phyloP scores from a whole-genome alignment of 2,329 filamentous ascomycete species.

The Zymoseptoria crescenta region DNA sequence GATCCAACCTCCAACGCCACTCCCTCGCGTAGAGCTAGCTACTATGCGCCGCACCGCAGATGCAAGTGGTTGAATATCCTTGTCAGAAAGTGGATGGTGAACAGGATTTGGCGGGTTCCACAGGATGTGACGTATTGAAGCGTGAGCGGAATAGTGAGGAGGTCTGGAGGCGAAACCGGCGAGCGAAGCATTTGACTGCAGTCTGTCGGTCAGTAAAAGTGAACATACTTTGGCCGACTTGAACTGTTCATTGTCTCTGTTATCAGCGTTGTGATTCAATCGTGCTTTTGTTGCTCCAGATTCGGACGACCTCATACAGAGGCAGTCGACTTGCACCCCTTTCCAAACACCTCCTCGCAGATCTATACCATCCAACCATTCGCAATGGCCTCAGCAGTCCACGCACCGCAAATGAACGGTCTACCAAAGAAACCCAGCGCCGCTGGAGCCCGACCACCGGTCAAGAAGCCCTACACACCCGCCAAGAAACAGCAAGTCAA shows the following conservation, averaged over 20 bases:
- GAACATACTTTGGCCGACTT: too few relatives aligned
- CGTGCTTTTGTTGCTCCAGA: background rate
- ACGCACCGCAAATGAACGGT: slow-evolving; percentile 20
- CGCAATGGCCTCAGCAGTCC: slow-evolving; percentile 17
- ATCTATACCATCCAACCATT: background rate
- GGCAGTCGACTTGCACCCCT: background rate
- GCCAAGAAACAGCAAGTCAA: slow-evolving; percentile 16
- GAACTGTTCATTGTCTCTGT: background rate
- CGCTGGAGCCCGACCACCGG: slow-evolving; percentile 5
- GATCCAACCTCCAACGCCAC: background rate
- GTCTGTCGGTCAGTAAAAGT: too few relatives aligned
- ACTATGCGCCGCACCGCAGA: background rate
- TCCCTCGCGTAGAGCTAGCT: background rate
- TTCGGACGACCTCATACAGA: background rate
- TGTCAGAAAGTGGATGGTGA: background rate
- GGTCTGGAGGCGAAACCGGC: background rate
- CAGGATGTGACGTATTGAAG: background rate
- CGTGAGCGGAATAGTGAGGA: background rate
- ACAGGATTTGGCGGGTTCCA: background rate
- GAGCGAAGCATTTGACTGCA: background rate
- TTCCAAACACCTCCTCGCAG: background rate
- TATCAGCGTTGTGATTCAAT: background rate
- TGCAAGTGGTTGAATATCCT: background rate
- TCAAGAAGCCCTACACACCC: slow-evolving; percentile 15
- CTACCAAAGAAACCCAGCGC: slow-evolving; percentile 18